Base-by-base conservation (phyloP, 1,284 basidiomycete genomes). In the Leccinum griseonigrum region DNA sequence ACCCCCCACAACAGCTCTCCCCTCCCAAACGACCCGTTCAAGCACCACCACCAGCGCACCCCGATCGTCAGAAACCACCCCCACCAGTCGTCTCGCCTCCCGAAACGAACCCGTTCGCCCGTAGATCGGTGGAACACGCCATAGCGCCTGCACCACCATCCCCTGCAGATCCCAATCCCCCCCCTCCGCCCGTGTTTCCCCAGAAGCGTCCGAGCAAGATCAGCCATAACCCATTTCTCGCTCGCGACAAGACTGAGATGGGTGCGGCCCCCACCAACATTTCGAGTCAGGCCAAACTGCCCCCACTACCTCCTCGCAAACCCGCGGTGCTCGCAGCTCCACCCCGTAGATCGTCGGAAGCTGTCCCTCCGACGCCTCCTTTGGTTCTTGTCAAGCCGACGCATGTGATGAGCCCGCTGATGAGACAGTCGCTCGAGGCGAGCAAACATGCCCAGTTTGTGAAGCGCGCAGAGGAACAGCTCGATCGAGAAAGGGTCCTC, bases 391-490 rank as follows among this genome's bases (percentile, higher is more conserved):
- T 50, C n/a, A 75, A 69, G 50, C 67, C 69, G 1, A 68, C 75
- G 0, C 84, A 86, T 61, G 70, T 81, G 50, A 85, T 81, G 26
- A 84, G 81, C 4, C 77, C 81, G 0, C 73, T 91, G 26, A 91
- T 91, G 72, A 83, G 83, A 63, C 88, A 90, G 70, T 85, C 84
- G 26, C 75, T 91, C 1, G 84, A 88, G 59, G 90, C 90, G 3
- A 86, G 82, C 59, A 87, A 87, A 64, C 82, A 83, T 0, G 90
- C 83, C 3, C 85, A 88, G 70, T 81, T 81, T 8, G 77, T 89
- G 72, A 89, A 90, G 72, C 82, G 83, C 58, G 85, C 83, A 0
- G 86, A 90, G 67, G 83, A 84, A 54, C 80, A 83, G 63, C 77
- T 88, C n/a, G 87, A 88, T 70, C 81, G 83, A 64, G 85, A 88